A percentile compares a stretch with the other conserved stretches of the same genome.
phyloP scores from a whole-genome alignment of 495 filamentous ascomycete genomes.

The Tuber microsphaerosporum region DNA sequence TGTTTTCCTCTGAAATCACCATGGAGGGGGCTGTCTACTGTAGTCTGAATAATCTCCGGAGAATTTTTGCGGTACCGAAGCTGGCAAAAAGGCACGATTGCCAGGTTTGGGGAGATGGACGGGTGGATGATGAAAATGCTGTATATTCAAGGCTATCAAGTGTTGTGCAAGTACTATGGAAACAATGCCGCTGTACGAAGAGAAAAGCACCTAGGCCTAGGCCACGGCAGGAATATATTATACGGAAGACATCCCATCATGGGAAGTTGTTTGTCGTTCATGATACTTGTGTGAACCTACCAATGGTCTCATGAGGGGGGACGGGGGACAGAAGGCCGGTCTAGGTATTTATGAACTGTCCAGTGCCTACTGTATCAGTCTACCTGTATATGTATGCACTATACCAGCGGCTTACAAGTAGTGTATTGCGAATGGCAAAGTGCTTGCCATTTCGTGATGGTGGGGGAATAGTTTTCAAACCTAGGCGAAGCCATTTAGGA shows the following conservation, averaged over 20 bases:
- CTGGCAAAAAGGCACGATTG: not conserved
- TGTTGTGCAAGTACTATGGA: not conserved
- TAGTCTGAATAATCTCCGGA: conserved; percentile 1
- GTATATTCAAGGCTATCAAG: not conserved
- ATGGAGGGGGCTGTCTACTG: not conserved
- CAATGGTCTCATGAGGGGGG: not conserved
- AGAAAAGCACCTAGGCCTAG: not conserved
- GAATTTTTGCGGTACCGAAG: conserved; percentile 1
- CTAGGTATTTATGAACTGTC: not conserved
- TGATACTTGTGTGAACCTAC: not conserved
- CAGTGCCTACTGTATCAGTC: not conserved
- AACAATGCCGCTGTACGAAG: not conserved
- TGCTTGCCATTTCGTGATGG: conserved; percentile 10
- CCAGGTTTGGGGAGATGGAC: not conserved
- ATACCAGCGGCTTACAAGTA: conserved; percentile 8
- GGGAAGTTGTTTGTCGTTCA: not conserved
- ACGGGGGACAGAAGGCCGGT: not conserved
- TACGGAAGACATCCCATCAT: not conserved
- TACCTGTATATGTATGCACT: conserved; percentile 14
- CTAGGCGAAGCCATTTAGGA: conserved; percentile 1
- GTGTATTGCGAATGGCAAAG: conserved; percentile 7
- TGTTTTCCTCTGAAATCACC: conserved; percentile 9
- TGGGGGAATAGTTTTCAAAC: conserved; percentile 7
- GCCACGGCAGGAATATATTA: not conserved
- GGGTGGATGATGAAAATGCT: not conserved